phyloP scores from a whole-genome alignment of 164 flowering plant genomes.

The Cinnamomum micranthum region DNA sequence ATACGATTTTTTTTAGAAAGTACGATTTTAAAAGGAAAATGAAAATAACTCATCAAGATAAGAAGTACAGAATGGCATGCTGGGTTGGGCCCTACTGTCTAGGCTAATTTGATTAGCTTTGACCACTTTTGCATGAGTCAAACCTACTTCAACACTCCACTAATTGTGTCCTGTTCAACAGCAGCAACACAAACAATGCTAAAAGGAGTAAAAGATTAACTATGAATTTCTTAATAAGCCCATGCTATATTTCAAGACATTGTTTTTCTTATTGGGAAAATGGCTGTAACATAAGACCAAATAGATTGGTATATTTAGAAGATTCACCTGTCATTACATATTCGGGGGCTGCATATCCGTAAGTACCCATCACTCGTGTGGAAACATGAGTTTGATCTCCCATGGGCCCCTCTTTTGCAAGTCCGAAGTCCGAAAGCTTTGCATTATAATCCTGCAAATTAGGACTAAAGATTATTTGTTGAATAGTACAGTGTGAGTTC shows the following conservation, averaged over 20 bases:
- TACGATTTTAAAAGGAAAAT: too few species aligned
- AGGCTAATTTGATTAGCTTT: neutral
- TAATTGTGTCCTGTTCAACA: neutral
- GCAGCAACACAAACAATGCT: neutral
- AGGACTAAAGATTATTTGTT: neutral
- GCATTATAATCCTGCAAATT: conserved; percentile 70
- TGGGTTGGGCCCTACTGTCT: neutral
- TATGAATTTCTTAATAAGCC: neutral
- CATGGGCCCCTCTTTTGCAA: conserved; percentile 94
- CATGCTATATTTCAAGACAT: neutral
- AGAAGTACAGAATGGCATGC: neutral
- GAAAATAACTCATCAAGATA: neutral
- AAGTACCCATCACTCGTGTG: conserved; percentile 94
- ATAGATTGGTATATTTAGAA: neutral
- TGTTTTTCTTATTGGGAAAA: neutral
- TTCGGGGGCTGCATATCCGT: conserved; percentile 97
- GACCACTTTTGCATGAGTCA: neutral
- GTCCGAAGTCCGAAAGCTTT: conserved; percentile 95
- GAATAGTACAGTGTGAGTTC: neutral
- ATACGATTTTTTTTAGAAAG: too few species aligned
- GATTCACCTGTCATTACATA: conserved; percentile 91
- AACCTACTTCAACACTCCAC: neutral
- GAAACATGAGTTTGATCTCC: conserved; percentile 98
- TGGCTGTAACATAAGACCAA: neutral
- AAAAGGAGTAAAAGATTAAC: neutral